These are phyloP conservation scores for Jamesozyma rosinii DNA, from an alignment of 805 yeast genomes.

Conservation along the genomic window DNA sequence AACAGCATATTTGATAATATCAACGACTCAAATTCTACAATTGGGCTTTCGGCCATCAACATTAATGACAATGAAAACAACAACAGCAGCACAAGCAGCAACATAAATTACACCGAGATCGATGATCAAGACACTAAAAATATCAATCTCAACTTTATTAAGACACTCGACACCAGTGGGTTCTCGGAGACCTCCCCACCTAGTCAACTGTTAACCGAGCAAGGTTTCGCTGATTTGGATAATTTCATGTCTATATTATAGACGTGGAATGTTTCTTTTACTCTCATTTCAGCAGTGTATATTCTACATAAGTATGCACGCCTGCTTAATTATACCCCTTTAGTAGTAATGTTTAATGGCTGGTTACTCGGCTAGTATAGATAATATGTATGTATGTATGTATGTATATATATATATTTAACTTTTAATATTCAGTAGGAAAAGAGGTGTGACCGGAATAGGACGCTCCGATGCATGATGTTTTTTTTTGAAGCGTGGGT, in stretches of 20 bases:
- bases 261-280: not conserved
- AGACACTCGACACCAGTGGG: not conserved
- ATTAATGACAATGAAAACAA: not conserved
- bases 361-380: no score
- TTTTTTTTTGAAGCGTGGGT: no score
- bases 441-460: no score
- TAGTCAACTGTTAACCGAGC: constrained; percentile 18
- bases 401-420: no score
- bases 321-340: not conserved
- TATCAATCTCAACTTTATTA: not conserved
- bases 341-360: not conserved
- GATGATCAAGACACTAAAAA: not conserved
- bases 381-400: no score
- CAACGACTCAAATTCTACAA: not conserved
- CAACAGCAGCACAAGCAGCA: not conserved
- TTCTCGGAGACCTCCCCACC: constrained; percentile 13
- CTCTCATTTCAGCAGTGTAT: not conserved
- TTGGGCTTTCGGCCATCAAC: not conserved
- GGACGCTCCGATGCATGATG: no score
- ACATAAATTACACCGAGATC: not conserved
- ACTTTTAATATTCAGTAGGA: no score
- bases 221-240: constrained; percentile 25
- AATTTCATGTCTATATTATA: constrained; percentile 24
- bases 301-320: no score
- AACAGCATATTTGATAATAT: not conserved